phyloP scores from a whole-genome alignment of 352 stramenopile species.

The Phytophthora tubulina region DNA sequence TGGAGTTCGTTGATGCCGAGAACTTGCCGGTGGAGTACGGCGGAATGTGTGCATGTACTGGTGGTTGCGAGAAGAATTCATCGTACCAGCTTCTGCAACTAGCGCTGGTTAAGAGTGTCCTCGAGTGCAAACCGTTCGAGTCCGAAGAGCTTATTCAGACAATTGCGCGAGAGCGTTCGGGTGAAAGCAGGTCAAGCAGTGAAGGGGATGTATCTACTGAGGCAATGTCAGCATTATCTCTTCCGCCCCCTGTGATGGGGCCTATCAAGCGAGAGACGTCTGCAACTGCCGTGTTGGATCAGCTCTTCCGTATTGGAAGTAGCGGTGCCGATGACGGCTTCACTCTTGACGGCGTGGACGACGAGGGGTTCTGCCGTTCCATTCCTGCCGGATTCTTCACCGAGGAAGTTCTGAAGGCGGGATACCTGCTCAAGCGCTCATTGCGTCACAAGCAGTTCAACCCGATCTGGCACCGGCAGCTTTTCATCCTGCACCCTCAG shows the following conservation, averaged over 20 bases:
- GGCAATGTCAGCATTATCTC: constrained; percentile 2
- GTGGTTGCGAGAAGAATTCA: constrained; percentile 74
- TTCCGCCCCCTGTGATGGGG: constrained; percentile 20
- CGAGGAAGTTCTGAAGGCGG: constrained; percentile 75
- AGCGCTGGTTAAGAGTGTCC: constrained; percentile 64
- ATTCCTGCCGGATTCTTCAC: constrained; percentile 58
- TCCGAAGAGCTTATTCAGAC: constrained; percentile 35
- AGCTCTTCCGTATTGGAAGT: constrained; percentile 38
- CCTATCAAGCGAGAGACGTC: constrained; percentile 34
- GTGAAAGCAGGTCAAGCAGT: constrained; percentile 34
- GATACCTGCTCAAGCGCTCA: constrained; percentile 89
- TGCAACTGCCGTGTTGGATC: constrained; percentile 34
- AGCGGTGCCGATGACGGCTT: constrained; percentile 28
- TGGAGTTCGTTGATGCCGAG: constrained; percentile 72
- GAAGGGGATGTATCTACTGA: constrained; percentile 23
- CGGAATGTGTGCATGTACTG: constrained; percentile 64
- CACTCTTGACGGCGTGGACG: constrained; percentile 32
- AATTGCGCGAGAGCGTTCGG: constrained; percentile 42
- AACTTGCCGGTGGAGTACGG: constrained; percentile 81
- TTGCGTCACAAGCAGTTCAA: constrained; percentile 89
- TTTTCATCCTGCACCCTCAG: constrained; percentile 79
- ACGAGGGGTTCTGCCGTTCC: constrained; percentile 44
- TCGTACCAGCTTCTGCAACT: constrained; percentile 71
- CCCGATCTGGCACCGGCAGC: constrained; percentile 79
- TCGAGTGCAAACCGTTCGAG: constrained; percentile 61